Evolutionary conservation across 192 early-diverging fungal species (phyloP).

Genomic region (Gonapodya sp.): DNA sequence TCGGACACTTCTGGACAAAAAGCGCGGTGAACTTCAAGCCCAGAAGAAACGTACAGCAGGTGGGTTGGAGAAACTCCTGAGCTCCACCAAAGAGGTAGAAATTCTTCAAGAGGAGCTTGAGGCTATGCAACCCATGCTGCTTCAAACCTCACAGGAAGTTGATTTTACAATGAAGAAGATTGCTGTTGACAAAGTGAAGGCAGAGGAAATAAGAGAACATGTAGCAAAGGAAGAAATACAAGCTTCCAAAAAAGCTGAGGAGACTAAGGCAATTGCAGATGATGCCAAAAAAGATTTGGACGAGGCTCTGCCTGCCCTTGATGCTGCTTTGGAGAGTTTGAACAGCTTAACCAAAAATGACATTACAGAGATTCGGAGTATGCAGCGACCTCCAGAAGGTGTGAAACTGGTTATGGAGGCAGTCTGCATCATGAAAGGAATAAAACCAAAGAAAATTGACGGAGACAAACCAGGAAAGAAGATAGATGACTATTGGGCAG

Average conservation of each 20-base stretch:
- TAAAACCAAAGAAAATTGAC: constrained; percentile 54
- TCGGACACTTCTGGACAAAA: constrained; percentile 30
- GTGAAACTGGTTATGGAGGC: constrained; percentile 58
- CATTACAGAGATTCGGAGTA: constrained; percentile 46
- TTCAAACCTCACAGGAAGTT: constrained; percentile 40
- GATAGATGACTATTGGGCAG: constrained; percentile 44
- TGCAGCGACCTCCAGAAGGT: constrained; percentile 51
- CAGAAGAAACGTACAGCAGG: constrained; percentile 37
- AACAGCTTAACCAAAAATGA: constrained; percentile 46
- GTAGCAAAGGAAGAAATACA: constrained; percentile 47
- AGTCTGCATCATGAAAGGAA: constrained; percentile 52
- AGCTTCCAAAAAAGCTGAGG: constrained; percentile 42
- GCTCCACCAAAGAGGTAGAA: constrained; percentile 37
- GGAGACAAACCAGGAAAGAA: constrained; percentile 51
- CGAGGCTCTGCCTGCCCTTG: constrained; percentile 47
- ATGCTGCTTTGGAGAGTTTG: constrained; percentile 39
- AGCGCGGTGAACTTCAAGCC: constrained; percentile 31
- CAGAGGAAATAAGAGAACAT: constrained; percentile 34
- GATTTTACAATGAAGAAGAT: constrained; percentile 48
- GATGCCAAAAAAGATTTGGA: constrained; percentile 50
- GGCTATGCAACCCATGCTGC: constrained; percentile 44
- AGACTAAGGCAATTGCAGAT: constrained; percentile 42
- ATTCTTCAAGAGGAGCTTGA: constrained; percentile 52
- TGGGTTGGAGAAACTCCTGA: constrained; percentile 47
- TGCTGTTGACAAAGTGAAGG: constrained; percentile 44